Evolutionary conservation across 805 yeast genomes (phyloP), one percentile per base, ranked within the genome.

Genomic region (Yamadazyma endophytica): DNA sequence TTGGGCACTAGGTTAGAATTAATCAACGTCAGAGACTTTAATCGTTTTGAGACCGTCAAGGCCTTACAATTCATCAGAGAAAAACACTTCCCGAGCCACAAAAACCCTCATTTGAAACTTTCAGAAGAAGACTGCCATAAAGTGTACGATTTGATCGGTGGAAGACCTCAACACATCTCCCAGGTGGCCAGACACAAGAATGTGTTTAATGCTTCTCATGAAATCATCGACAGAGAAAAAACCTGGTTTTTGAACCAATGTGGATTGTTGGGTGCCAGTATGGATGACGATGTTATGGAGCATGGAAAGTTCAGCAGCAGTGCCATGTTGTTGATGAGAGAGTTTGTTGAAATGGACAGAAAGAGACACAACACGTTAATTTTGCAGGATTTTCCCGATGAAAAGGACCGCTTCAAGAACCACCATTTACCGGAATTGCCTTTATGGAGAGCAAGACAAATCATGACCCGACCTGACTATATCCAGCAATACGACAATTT

Each of bases 231-330:
- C 50, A 63, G 81, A 6, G 95, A 85, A 44, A 82, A 82, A 50
- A 82, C 88, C 0, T 85, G 95, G 95, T 81, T 84, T 41, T 64
- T 85, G 42, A 85, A 82, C 49, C 86, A 84, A 46, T 84, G 94
- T 55, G 92, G 87, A 0, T 58, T 85, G 9, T 55, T 85, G 7
- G 95, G 94, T 2, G 69, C 67, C 42, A 76, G 68, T 13, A 83
- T 85, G 95, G 95, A 85, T 49, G 95, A 85, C 47, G 95, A 85
- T 57, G 95, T 85, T 5, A 82, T 83, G 83, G 89, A 82, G 40
- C 68, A 73, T 40, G 94, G 94, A 4, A 84, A 83, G 52, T 83
- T 83, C 45, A 68, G 87, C 2, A 62, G 78, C 6, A 68, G 82
- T 24, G 89, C 90, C 11, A 81, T 83, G 88, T 57, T 79, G 5